Evolutionary conservation across 192 early-diverging fungal species (phyloP), one percentile per base, ranked within the genome.

Genomic region (Gamsiella multidivaricata): DNA sequence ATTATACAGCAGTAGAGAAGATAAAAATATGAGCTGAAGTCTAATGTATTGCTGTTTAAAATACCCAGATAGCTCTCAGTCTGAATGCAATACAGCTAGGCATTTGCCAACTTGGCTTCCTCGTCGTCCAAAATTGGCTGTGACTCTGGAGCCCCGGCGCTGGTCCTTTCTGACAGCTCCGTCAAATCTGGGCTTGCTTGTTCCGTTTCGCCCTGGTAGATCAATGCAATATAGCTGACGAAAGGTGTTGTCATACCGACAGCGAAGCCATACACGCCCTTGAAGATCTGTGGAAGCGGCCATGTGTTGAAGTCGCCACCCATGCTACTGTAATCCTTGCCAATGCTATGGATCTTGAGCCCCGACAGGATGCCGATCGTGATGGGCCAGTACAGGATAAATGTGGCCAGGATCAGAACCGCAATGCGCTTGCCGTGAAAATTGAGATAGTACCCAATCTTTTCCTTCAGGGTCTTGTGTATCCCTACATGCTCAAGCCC

Each of bases 211-310:
- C 69, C 69, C 29, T 36, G 34, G n/a, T 56, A 71, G 29, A 71
- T 71, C 36, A 71, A 32, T 3, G 50, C 22, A 11, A 63, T 43
- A 50, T 71, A 71, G 12, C 43, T 51, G 7, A 71, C 23, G 18
- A 62, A 71, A 5, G 69, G 69, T 8, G 69, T 71, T 5, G 69
- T 71, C 41, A 63, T 18, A 4, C 69, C 69, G 3, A 71, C 7
- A 8, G 43, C 52, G 23, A 39, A 23, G 0, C 61, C 61, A 42
- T 58, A 71, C 34, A 71, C 33, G 9, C 42, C 52, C 54, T 71
- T 71, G 15, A 71, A 71, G 46, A 71, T 63, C 54, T 71, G 41
- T 42, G 69, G 69, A 22, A 71, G 23, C 7, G 69, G 69, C 69
- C 69, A 71, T 14, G 50, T 5, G 33, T 71, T 71, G n/a, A 71